Conservation (phyloP, 2,329 filamentous ascomycete genomes). For the Pestalotiopsis sp. region DNA sequence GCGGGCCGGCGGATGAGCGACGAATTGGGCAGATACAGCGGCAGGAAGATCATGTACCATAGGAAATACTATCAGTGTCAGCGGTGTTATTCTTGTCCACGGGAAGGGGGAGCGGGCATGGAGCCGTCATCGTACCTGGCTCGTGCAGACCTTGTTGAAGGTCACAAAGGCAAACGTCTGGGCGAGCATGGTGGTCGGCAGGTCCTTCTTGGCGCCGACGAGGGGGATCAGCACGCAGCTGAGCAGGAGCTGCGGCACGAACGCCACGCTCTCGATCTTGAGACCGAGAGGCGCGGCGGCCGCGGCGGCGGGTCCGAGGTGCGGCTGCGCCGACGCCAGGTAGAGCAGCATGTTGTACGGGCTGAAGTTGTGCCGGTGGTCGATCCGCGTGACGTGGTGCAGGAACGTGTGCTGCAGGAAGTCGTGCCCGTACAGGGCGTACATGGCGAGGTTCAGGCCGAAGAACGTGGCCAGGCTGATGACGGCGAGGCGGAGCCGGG, state of each 20-base stretch:
- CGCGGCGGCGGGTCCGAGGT: constrained; percentile 6
- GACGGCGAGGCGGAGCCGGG: constrained; percentile 60
- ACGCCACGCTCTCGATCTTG: constrained; percentile 77
- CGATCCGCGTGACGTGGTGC: constrained; percentile 89
- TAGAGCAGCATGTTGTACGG: constrained; percentile 94
- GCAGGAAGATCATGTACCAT: constrained; percentile 95
- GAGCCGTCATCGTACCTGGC: constrained; percentile 66
- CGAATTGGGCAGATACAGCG: constrained; percentile 84
- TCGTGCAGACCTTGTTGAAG: constrained; percentile 99
- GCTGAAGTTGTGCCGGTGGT: constrained; percentile 98
- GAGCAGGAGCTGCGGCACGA: constrained; percentile 83
- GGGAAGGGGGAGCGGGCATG: neutral
- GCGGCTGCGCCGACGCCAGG: constrained; percentile 69
- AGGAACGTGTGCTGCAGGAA: constrained; percentile 91
- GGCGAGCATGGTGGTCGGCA: constrained; percentile 84
- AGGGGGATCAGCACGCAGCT: constrained; percentile 77
- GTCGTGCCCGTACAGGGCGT: constrained; percentile 72
- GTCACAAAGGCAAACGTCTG: constrained; percentile 97
- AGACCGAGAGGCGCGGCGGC: constrained; percentile 24
- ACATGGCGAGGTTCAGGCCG: constrained; percentile 78
- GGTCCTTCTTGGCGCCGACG: constrained; percentile 75
- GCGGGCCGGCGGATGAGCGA: constrained; percentile 64
- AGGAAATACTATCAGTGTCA: constrained; percentile 76
- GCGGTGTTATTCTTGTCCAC: too few relatives aligned
- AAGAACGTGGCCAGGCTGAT: constrained; percentile 75